phyloP scores from a whole-genome alignment of 352 stramenopile species.

The Lagenidium giganteum region DNA sequence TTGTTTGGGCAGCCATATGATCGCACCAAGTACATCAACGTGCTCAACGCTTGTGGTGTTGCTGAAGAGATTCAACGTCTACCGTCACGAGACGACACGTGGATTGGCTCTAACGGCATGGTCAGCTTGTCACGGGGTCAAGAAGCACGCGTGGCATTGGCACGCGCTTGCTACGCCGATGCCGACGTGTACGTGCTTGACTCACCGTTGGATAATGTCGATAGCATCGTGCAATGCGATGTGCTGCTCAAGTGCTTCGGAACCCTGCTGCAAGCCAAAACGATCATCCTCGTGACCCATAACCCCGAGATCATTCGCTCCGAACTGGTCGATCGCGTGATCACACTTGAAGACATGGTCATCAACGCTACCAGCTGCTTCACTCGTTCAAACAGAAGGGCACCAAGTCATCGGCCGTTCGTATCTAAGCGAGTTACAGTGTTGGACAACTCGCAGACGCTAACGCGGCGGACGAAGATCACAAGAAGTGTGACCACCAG shows the following conservation, averaged over 20 bases:
- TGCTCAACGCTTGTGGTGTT: conserved; percentile 50
- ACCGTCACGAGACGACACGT: conserved; percentile 19
- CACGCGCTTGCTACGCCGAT: conserved; percentile 25
- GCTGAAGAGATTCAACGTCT: conserved; percentile 22
- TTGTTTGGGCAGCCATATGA: conserved; percentile 89
- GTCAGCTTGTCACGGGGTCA: conserved; percentile 28
- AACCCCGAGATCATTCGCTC: conserved; percentile 52
- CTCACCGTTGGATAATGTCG: conserved; percentile 20
- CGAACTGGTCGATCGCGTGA: conserved; percentile 17
- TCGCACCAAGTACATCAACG: conserved; percentile 49
- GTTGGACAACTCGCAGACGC: too few species aligned
- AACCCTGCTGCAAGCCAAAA: conserved; percentile 25
- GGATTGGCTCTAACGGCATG: conserved; percentile 20
- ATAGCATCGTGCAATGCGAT: conserved; percentile 81
- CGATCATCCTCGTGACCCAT: conserved; percentile 88
- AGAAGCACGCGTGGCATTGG: conserved; percentile 22
- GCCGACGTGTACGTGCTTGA: conserved; percentile 26
- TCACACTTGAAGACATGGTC: conserved; percentile 16
- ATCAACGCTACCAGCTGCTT: background rate
- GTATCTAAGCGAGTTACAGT: too few species aligned
- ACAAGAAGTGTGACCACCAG: too few species aligned
- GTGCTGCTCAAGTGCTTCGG: conserved; percentile 54
- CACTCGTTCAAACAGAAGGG: too few species aligned
- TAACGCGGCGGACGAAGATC: too few species aligned
- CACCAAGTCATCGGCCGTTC: too few species aligned